Conservation (phyloP, 108 stramenopile genomes). For the Cyclotella sp. region DNA sequence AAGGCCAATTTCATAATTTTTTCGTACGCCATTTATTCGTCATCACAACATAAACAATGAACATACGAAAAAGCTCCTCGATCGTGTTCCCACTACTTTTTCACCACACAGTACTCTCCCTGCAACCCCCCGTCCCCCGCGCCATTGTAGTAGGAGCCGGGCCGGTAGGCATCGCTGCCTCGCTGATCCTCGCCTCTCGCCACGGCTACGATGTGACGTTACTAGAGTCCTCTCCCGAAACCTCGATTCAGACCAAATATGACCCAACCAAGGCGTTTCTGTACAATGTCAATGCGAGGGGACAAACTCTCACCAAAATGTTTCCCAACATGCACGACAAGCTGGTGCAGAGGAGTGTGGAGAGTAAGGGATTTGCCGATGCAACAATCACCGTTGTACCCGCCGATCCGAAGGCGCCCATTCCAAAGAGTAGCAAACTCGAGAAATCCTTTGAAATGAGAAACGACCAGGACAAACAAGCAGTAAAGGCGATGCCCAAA, state of each 20-base stretch:
- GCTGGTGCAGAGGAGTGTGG: constrained; percentile 35
- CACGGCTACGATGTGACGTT: constrained; percentile 58
- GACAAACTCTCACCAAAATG: constrained; percentile 54
- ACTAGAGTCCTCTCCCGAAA: constrained; percentile 36
- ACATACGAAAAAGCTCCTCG: not conserved
- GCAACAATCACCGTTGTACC: constrained; percentile 38
- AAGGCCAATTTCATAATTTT: no score
- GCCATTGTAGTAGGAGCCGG: constrained; percentile 59
- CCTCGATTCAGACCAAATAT: constrained; percentile 30
- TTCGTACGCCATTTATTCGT: no score
- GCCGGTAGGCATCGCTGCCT: constrained; percentile 54
- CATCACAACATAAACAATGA: no score
- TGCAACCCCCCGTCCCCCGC: not conserved
- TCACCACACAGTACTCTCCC: constrained; percentile 1
- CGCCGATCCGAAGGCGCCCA: constrained; percentile 41
- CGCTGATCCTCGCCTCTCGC: constrained; percentile 50
- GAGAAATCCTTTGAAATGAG: not conserved
- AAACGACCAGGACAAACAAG: not conserved
- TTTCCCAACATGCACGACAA: constrained; percentile 50
- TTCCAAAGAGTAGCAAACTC: constrained; percentile 12
- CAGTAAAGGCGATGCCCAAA: not conserved
- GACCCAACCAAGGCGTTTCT: constrained; percentile 62
- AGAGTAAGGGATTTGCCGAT: constrained; percentile 18
- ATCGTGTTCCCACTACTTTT: not conserved
- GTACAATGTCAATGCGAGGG: constrained; percentile 55